These are phyloP conservation scores for Acidomyces sp. DNA, from an alignment of 495 filamentous ascomycete species.

Conservation along the genomic window DNA sequence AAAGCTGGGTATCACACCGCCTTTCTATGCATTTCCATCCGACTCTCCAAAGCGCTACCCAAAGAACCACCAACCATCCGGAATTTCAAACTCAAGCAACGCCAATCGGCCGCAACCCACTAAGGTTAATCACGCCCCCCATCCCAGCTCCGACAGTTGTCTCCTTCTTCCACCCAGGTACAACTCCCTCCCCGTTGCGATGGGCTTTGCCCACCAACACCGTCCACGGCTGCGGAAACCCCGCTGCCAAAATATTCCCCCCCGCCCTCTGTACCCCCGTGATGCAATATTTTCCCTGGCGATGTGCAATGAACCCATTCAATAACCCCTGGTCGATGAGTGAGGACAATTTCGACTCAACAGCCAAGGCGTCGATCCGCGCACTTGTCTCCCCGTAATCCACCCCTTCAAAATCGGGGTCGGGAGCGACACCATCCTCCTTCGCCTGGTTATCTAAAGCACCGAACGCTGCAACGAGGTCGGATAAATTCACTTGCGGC, in stretches of 20 bases:
- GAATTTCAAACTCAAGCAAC: too few species aligned
- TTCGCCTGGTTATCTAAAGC: constrained; percentile 25
- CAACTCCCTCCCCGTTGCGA: constrained; percentile 23
- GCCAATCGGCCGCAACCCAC: too few species aligned
- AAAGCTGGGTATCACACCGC: too few species aligned
- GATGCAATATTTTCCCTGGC: constrained; percentile 63
- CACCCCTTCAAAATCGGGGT: constrained; percentile 32
- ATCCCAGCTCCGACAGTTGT: not conserved
- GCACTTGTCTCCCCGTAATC: constrained; percentile 36
- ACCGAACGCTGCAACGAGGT: constrained; percentile 38
- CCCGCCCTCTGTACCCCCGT: constrained; percentile 52
- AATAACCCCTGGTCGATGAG: constrained; percentile 74
- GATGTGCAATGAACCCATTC: constrained; percentile 72
- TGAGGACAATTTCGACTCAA: constrained; percentile 67
- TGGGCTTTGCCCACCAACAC: constrained; percentile 35
- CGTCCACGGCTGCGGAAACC: constrained; percentile 50
- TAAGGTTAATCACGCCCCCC: constrained; percentile 2
- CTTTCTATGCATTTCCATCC: too few species aligned
- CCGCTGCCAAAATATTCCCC: constrained; percentile 40
- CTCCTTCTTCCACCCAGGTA: constrained; percentile 23
- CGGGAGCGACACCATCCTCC: constrained; percentile 10
- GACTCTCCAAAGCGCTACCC: too few species aligned
- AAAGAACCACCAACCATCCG: too few species aligned
- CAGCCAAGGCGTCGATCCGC: constrained; percentile 31
- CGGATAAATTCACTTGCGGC: constrained; percentile 42